A percentile compares a stretch with the other conserved stretches of the same genome.
These are phyloP conservation scores for Cardamine resedifolia DNA, from an alignment of 345 rosid genomes.

Conservation along the genomic window DNA sequence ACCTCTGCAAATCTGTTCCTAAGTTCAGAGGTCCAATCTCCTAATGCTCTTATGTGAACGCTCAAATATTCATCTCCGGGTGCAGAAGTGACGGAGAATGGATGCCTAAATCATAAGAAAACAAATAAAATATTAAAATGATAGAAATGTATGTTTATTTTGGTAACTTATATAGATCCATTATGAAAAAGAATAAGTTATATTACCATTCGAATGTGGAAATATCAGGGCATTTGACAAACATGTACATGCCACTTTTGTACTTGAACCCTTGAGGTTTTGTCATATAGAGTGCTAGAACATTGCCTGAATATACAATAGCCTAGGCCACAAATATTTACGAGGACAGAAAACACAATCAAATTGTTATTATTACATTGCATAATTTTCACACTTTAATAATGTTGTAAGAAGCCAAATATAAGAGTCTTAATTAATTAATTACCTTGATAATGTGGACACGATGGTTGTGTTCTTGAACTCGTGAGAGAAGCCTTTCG, in stretches of 20 bases:
- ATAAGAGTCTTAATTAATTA: constrained; percentile 12
- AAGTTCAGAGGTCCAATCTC: constrained; percentile 91
- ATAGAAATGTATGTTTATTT: not conserved
- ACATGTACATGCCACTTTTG: constrained; percentile 90
- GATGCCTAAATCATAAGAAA: constrained; percentile 60
- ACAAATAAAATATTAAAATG: not conserved
- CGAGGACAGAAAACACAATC: not conserved
- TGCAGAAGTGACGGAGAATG: constrained; percentile 90
- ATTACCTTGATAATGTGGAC: constrained; percentile 80
- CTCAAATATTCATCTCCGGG: constrained; percentile 84
- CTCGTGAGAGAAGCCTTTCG: constrained; percentile 54
- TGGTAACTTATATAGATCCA: not conserved
- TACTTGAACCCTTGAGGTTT: constrained; percentile 83
- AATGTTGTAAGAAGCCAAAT: not conserved
- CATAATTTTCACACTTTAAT: not conserved
- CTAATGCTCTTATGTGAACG: constrained; percentile 83
- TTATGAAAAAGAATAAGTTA: not conserved
- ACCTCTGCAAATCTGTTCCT: constrained; percentile 66
- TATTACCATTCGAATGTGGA: constrained; percentile 76
- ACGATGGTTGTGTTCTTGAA: constrained; percentile 53
- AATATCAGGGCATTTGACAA: constrained; percentile 81
- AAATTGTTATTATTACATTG: not conserved
- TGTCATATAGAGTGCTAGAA: constrained; percentile 74
- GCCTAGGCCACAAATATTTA: constrained; percentile 49
- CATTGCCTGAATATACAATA: constrained; percentile 79